A percentile compares a stretch with the other conserved stretches of the same genome.
phyloP scores from a whole-genome alignment of 805 yeast genomes.

The Nakazawaea anatomiae region DNA sequence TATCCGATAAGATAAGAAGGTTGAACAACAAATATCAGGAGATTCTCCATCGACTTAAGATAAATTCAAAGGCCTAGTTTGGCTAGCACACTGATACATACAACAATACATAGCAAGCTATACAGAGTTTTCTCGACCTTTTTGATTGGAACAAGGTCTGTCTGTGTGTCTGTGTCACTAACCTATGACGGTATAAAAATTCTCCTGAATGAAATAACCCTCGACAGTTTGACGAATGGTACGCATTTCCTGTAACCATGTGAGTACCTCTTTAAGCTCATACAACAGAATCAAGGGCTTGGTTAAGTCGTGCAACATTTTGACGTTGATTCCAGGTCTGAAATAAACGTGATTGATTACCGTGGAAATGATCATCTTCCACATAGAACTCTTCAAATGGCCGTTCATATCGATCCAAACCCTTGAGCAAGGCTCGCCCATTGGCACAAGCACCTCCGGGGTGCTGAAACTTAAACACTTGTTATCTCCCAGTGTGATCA shows the following conservation, averaged over 20 bases:
- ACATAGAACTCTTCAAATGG: slow-evolving; percentile 47
- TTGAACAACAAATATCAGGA: too few relatives aligned
- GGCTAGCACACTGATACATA: background rate
- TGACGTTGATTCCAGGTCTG: slow-evolving; percentile 48
- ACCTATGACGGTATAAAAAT: slow-evolving; percentile 1
- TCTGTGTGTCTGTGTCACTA: background rate
- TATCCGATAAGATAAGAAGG: background rate
- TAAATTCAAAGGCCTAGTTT: background rate
- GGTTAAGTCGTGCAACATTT: background rate
- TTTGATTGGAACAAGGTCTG: too few relatives aligned
- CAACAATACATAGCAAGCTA: too few relatives aligned
- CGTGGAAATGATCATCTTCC: slow-evolving; percentile 51
- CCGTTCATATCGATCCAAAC: slow-evolving; percentile 72
- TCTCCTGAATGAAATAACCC: background rate
- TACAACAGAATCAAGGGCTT: slow-evolving; percentile 1
- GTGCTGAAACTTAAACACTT: slow-evolving; percentile 10
- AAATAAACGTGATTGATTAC: slow-evolving; percentile 39
- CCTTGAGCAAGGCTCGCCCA: slow-evolving; percentile 55
- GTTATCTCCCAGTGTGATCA: slow-evolving; percentile 24
- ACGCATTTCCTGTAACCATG: background rate
- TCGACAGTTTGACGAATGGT: background rate
- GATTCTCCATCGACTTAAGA: too few relatives aligned
- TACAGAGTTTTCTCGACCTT: too few relatives aligned
- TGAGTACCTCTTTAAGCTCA: slow-evolving; percentile 3
- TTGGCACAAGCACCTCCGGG: slow-evolving; percentile 40